phyloP scores from a whole-genome alignment of 2,329 filamentous ascomycete species.

The Beauveria australis region DNA sequence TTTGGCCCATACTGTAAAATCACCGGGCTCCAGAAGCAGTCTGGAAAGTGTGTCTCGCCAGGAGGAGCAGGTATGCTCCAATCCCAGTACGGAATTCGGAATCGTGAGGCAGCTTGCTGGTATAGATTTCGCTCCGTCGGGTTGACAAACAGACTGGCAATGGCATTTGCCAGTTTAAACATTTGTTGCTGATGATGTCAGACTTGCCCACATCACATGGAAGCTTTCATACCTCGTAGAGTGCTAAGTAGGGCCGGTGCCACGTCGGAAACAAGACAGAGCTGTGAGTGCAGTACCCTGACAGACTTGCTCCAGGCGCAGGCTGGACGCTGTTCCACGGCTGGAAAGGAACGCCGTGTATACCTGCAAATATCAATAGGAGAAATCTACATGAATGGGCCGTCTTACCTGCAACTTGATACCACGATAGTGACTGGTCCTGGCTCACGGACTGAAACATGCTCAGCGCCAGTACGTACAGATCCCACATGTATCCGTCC shows the following conservation, averaged over 20 bases:
- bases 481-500: conserved; percentile 61
- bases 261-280: conserved; percentile 71
- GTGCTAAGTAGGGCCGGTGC: conserved; percentile 71
- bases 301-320: conserved; percentile 41
- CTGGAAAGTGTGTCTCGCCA: conserved; percentile 39
- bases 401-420: conserved; percentile 62
- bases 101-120: conserved; percentile 39
- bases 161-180: conserved; percentile 28
- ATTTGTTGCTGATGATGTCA: conserved; percentile 28
- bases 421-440: conserved; percentile 59
- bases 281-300: conserved; percentile 70
- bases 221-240: conserved; percentile 41
- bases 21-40: conserved; percentile 37
- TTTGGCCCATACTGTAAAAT: conserved; percentile 49
- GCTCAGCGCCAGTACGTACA: conserved; percentile 68
- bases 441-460: conserved; percentile 63
- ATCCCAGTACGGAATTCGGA: conserved; percentile 53
- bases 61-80: conserved; percentile 43
- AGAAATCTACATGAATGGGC: background rate
- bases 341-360: conserved; percentile 66
- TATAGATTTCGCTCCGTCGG: conserved; percentile 39
- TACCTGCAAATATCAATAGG: conserved; percentile 40
- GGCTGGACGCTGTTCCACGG: conserved; percentile 46
- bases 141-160: conserved; percentile 41
- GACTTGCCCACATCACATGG: conserved; percentile 1